Percentiles rank a stretch among this genome's conserved stretches.
phyloP scores from a whole-genome alignment of 768 basidiomycete species.

The Lentinula guzmanii region DNA sequence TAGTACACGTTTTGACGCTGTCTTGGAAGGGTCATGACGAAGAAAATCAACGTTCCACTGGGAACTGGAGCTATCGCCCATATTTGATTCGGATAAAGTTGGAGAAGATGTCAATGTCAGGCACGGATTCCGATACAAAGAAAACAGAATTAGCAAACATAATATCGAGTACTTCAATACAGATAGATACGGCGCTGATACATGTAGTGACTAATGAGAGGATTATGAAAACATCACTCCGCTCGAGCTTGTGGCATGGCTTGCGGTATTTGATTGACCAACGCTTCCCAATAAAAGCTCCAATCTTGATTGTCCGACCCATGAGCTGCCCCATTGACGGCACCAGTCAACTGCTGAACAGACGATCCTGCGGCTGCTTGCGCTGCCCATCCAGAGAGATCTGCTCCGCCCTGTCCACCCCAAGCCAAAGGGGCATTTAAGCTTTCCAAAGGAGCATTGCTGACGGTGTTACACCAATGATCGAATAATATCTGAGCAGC shows the following conservation, averaged over 20 bases:
- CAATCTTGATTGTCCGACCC: slow-evolving; percentile 64
- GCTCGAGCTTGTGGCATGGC: slow-evolving; percentile 20
- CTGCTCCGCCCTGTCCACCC: slow-evolving; percentile 52
- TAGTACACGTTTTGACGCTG: slow-evolving; percentile 40
- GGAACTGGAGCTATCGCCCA: neutral
- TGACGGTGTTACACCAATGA: slow-evolving; percentile 82
- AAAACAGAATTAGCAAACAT: neutral
- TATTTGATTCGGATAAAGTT: neutral
- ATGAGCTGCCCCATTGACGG: slow-evolving; percentile 39
- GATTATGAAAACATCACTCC: slow-evolving; percentile 18
- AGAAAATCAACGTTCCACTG: slow-evolving; percentile 41
- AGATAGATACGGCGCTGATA: neutral
- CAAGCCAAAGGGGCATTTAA: slow-evolving; percentile 46
- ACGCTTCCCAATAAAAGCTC: slow-evolving; percentile 78
- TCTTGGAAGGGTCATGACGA: neutral
- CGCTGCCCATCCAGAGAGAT: slow-evolving; percentile 56
- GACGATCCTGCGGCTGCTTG: slow-evolving; percentile 24
- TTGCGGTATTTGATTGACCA: slow-evolving; percentile 51
- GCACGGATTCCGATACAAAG: neutral
- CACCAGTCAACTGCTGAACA: slow-evolving; percentile 20
- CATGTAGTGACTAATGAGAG: neutral
- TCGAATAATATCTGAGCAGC: slow-evolving; percentile 75
- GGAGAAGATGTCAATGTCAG: neutral
- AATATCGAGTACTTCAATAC: neutral
- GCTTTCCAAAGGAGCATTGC: slow-evolving; percentile 53